Base-by-base conservation (phyloP, 2,329 filamentous ascomycete species). In the Tolypocladium inflatum region DNA sequence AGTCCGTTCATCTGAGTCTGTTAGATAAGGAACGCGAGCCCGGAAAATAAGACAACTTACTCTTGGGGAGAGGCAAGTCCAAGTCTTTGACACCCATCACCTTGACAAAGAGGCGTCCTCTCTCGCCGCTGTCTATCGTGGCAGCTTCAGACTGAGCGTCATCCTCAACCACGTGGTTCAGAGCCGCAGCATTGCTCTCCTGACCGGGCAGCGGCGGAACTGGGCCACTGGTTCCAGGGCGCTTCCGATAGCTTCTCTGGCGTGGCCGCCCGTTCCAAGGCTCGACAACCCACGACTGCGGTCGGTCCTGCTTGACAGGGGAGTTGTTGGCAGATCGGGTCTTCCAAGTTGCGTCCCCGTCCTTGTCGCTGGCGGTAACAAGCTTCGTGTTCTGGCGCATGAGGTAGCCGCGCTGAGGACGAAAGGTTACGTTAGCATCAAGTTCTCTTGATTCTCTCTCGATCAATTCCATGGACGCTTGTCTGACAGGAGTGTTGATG, bases 301-400 rank as follows among this genome's bases (percentile, higher is more conserved):
- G 90, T 53, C 91, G 91, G 5, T 84, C 79, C 66, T 90, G 86
- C 68, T 95, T 90, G 37, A 85, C 69, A 4, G 90, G 85, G 7
- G 88, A 90, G 66, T 83, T 87, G 19, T 82, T 84, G 17, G 82
- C 83, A 35, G 87, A 86, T 57, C 84, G 83, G 26, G 79, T 79
- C 30, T 78, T 71, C 71, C 77, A 73, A 63, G 74, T 63, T 73
- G 86, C 68, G 71, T 87, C 78, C 38, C 78, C 74, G 61, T 88
- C 80, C 63, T 88, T 87, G 71, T 91, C 87, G 70, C 87, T 96
- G n/a, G 94, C 94, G 55, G 96, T 86, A 55, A 99, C 91, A 57
- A 99, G 83, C 73, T 97, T 97, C 4, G 93, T 97, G 74, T 97
- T 99, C 67, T 99, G 93, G 67, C 94, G 87, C 93, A 97, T 99